Evolutionary conservation across 805 yeast species (phyloP).

Genomic region (Kodamaea sagamina): DNA sequence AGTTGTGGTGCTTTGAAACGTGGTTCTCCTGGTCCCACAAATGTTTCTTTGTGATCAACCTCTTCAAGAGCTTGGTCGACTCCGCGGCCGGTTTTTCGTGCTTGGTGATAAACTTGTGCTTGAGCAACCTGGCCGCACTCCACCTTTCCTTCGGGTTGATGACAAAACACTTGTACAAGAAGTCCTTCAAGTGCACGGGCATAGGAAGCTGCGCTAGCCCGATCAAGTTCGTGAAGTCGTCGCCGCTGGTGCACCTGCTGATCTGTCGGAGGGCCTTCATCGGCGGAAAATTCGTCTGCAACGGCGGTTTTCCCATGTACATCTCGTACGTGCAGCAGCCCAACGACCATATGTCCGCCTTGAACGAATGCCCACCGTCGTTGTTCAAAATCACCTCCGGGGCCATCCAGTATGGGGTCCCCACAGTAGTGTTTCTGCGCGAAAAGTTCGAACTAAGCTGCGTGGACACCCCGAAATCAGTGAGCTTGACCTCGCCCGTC

Average conservation of each 20-base stretch:
- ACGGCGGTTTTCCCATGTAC: conserved; percentile 72
- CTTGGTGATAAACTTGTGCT: conserved; percentile 35
- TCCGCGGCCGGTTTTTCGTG: conserved; percentile 14
- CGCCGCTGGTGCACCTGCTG: conserved; percentile 30
- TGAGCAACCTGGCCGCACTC: conserved; percentile 34
- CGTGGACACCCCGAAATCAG: conserved; percentile 49
- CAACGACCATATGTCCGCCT: conserved; percentile 79
- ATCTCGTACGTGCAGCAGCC: conserved; percentile 79
- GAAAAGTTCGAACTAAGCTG: conserved; percentile 45
- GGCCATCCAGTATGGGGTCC: conserved; percentile 68
- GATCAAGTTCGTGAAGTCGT: conserved; percentile 34
- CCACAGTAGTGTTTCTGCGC: conserved; percentile 48
- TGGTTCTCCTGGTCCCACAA: conserved; percentile 44
- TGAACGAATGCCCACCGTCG: conserved; percentile 54
- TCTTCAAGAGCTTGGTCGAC: conserved; percentile 23
- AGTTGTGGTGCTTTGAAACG: conserved; percentile 29
- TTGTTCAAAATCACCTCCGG: conserved; percentile 60
- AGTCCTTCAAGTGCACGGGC: conserved; percentile 30
- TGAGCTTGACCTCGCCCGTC: conserved; percentile 42
- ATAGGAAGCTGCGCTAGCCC: conserved; percentile 26
- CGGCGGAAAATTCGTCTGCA: conserved; percentile 42
- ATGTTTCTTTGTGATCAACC: conserved; percentile 36
- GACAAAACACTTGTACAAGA: conserved; percentile 35
- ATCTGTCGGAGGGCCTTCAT: conserved; percentile 47
- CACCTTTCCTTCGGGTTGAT: conserved; percentile 34